Base-by-base conservation (phyloP, 176 grass and related monocot genomes). In the Neostapfia colusana region DNA sequence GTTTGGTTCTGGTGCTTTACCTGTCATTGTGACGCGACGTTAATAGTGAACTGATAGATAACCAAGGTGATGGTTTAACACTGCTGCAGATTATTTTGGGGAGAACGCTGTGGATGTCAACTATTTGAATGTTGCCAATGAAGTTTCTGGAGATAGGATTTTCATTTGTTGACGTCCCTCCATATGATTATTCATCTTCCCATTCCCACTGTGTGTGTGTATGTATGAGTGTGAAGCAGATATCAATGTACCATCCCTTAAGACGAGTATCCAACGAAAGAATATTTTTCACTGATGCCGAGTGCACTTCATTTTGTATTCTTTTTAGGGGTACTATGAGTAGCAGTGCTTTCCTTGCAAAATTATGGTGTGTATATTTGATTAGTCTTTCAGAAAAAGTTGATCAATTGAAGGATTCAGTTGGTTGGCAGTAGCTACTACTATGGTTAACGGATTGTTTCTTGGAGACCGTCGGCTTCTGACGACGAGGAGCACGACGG, bases 61-160 rank as follows among this genome's bases (percentile, higher is more conserved):
- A 63, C 21, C 23, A 57, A 57, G 10, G 24, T 49, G n/a, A 34
- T 73, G 7, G 1, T 50, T 60, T 23, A 25, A 60, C 21, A 9
- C 1, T 57, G 76, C 1, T 80, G 62, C 76, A 98, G 95, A 83
- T 84, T 87, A 88, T 77, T 93, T 98, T 0, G 95, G 95, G 21
- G 57, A 84, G 41, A 11, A 3, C 27, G 65, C 86, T 3, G 84
- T 83, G 34, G 91, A 98, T 80, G 87, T 92, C 68, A 98, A 98
- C 73, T 92, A 94, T 77, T 77, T 98, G 23, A 92, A 98, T 77
- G 68, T 86, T 61, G 66, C 69, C 43, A 92, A 86, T 75, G 54
- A 48, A 53, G 56, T 46, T 25, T 56, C 84, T 26, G 41, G 12
- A 4, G 58, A 96, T 20, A 92, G 41, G 65, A 82, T 96, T 83